phyloP scores from a whole-genome alignment of 2,329 filamentous ascomycete species.

The Boeremia lycopersici region DNA sequence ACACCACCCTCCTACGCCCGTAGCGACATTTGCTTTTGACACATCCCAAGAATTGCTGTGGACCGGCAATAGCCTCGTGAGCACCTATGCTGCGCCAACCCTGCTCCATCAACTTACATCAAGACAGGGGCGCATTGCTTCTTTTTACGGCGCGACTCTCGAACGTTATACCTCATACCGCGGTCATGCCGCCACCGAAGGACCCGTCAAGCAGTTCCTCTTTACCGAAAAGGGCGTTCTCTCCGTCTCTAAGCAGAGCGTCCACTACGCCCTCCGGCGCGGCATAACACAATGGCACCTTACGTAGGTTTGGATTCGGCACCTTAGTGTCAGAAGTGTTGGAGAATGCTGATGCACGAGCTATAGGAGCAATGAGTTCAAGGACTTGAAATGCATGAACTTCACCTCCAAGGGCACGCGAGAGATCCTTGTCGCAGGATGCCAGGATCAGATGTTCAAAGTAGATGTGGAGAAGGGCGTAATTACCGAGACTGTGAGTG shows the following conservation, averaged over 20 bases:
- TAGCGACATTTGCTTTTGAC: slow-evolving; percentile 87
- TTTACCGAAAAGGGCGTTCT: slow-evolving; percentile 92
- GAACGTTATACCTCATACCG: slow-evolving; percentile 90
- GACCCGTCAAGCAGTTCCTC: slow-evolving; percentile 82
- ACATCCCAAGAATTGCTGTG: slow-evolving; percentile 87
- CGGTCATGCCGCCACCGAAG: slow-evolving; percentile 74
- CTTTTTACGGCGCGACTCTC: slow-evolving; percentile 84
- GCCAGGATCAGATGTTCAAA: slow-evolving; percentile 83
- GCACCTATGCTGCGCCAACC: slow-evolving; percentile 32
- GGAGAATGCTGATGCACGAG: slow-evolving; percentile 23
- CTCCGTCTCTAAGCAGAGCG: slow-evolving; percentile 77
- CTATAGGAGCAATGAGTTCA: slow-evolving; percentile 73
- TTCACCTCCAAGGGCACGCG: slow-evolving; percentile 85
- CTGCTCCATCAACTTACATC: slow-evolving; percentile 15
- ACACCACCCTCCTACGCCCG: slow-evolving; percentile 68
- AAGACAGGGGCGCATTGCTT: slow-evolving; percentile 81
- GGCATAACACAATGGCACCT: slow-evolving; percentile 90
- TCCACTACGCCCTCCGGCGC: slow-evolving; percentile 86
- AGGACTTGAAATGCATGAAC: slow-evolving; percentile 90
- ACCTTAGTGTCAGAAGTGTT: background rate
- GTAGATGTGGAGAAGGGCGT: slow-evolving; percentile 66
- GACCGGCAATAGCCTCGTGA: slow-evolving; percentile 88
- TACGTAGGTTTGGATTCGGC: slow-evolving; percentile 57
- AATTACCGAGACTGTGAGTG: slow-evolving; percentile 49
- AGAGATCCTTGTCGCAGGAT: slow-evolving; percentile 85